Conservation (phyloP, 129 eudicot species). For the Logfia minima region DNA sequence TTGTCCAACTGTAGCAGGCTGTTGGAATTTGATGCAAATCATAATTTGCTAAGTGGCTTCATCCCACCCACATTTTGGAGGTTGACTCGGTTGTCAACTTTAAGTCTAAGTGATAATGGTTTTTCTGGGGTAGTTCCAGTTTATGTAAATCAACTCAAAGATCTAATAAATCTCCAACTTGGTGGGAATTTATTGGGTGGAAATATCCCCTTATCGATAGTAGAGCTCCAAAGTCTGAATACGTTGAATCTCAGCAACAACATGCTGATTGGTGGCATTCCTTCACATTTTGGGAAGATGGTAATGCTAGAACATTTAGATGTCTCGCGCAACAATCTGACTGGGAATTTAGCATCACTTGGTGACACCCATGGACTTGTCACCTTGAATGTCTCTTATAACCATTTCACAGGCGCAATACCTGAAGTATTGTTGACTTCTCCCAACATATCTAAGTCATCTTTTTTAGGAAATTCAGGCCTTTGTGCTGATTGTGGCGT, state of each 20-base stretch:
- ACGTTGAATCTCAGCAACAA: constrained; percentile 67
- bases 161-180: constrained; percentile 52
- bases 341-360: constrained; percentile 58
- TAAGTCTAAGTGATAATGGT: constrained; percentile 58
- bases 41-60: constrained; percentile 57
- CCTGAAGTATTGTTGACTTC: constrained; percentile 49
- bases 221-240: constrained; percentile 43
- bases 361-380: constrained; percentile 40
- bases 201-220: constrained; percentile 50
- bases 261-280: constrained; percentile 54
- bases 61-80: constrained; percentile 46
- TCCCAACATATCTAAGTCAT: constrained; percentile 45
- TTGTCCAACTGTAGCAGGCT: constrained; percentile 50
- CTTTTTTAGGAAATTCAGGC: constrained; percentile 61
- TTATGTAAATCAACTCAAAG: constrained; percentile 45
- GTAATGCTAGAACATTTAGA: constrained; percentile 52
- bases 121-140: constrained; percentile 60
- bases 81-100: constrained; percentile 43
- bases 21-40: constrained; percentile 54
- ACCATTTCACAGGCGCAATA: constrained; percentile 61
- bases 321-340: constrained; percentile 64
- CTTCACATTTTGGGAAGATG: constrained; percentile 49
- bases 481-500: constrained; percentile 54
- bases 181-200: constrained; percentile 73
- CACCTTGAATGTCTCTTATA: constrained; percentile 59